Percentiles rank a stretch among this genome's conserved stretches.
Evolutionary conservation across 441 rosid genomes (phyloP).

Genomic region (Croton laevigatus): DNA sequence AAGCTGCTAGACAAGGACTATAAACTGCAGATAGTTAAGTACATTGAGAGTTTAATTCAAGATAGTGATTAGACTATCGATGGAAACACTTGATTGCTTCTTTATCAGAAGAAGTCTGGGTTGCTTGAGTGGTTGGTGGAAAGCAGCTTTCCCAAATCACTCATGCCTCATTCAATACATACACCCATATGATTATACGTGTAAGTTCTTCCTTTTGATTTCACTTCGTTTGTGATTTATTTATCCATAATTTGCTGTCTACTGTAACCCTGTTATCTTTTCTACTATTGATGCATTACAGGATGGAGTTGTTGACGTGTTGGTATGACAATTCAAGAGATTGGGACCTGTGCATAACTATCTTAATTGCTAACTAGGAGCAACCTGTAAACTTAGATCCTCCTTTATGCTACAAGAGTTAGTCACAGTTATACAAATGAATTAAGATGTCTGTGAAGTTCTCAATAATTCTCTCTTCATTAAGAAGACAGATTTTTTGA

Average conservation of each 20-base stretch:
- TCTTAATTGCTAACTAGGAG: neutral
- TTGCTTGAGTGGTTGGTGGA: slow-evolving; percentile 17
- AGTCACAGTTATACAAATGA: neutral
- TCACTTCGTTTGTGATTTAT: slow-evolving; percentile 5
- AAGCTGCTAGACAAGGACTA: slow-evolving; percentile 54
- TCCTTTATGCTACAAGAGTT: neutral
- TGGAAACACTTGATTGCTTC: slow-evolving; percentile 29
- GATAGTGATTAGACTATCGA: slow-evolving; percentile 29
- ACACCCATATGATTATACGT: slow-evolving; percentile 9
- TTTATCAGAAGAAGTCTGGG: slow-evolving; percentile 21
- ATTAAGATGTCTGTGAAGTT: neutral
- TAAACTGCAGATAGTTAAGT: slow-evolving; percentile 38
- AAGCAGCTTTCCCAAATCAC: neutral
- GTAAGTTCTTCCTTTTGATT: neutral
- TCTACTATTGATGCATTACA: slow-evolving; percentile 4
- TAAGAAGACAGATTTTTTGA: slow-evolving; percentile 10
- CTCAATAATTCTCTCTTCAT: neutral
- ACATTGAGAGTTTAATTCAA: slow-evolving; percentile 46
- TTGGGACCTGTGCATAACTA: neutral
- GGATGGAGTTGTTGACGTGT: slow-evolving; percentile 7
- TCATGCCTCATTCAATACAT: slow-evolving; percentile 17
- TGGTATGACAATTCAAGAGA: neutral
- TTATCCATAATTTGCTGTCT: neutral
- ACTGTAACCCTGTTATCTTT: neutral
- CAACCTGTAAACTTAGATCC: neutral